Percentiles rank a stretch among this genome's conserved stretches.
These are phyloP conservation scores for Scutellaria galericulata DNA, from an alignment of 257 asterid species.

Conservation along the genomic window DNA sequence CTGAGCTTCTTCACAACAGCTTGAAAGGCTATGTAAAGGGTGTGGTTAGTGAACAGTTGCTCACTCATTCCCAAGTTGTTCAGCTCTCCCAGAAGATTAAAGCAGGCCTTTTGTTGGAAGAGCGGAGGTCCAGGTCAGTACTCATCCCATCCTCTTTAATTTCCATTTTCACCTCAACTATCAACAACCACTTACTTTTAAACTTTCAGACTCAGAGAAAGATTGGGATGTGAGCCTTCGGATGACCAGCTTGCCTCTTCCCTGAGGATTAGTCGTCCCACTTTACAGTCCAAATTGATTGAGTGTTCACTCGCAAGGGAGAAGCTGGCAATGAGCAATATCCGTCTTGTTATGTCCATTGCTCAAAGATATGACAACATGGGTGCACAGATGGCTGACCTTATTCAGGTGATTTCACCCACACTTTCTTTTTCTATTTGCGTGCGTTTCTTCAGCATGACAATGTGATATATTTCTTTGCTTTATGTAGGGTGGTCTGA, in stretches of 20 bases:
- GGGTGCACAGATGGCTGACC: conserved; percentile 97
- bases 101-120: conserved; percentile 72
- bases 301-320: conserved; percentile 90
- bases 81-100: conserved; percentile 73
- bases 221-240: conserved; percentile 89
- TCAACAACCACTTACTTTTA: too few species aligned
- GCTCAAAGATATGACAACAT: conserved; percentile 91
- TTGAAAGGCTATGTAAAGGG: conserved; percentile 76
- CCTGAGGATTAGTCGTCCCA: conserved; percentile 64
- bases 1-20: conserved; percentile 65
- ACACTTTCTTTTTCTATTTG: background rate
- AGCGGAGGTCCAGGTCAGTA: conserved; percentile 67
- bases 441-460: background rate
- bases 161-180: background rate
- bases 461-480: conserved; percentile 23
- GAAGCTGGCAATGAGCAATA: conserved; percentile 95
- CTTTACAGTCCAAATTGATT: conserved; percentile 60
- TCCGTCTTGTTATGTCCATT: conserved; percentile 95
- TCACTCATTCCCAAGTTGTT: conserved; percentile 80
- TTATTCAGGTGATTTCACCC: conserved; percentile 69
- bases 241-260: conserved; percentile 90
- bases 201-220: conserved; percentile 62
- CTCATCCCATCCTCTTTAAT: background rate
- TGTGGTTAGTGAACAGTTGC: conserved; percentile 63
- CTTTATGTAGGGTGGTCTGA: conserved; percentile 76